Base-by-base conservation (phyloP, 2,329 filamentous ascomycete species). In the Arthroderma sp. region DNA sequence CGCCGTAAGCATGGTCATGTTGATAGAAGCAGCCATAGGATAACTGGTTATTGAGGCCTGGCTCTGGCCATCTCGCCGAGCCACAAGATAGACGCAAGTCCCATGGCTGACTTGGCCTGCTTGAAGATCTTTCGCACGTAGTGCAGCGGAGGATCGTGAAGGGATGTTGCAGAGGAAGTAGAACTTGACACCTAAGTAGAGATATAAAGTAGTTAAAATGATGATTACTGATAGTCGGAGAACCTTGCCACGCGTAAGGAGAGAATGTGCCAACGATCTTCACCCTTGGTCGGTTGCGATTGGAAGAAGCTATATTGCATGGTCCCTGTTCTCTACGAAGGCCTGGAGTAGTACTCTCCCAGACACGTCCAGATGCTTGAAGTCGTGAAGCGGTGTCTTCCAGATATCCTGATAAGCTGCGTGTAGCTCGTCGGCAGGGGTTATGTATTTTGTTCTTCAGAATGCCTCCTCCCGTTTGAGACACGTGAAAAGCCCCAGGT, bases 261-360 rank as follows among this genome's bases (percentile, higher is more conserved):
- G 28, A 28, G 25, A 51, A n/a, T n/a, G n/a, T 15, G 15, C 38
- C 1, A 51, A 25, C 28, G 31, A 37, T 35, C 13, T 25, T 33
- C 39, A 66, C 64, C 59, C 39, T 63, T 66, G 19, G 71, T 59
- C 0, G 66, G 65, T 58, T 71, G 66, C 19, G 56, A 55, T 4
- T 57, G 55, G 57, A 67, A 70, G 44, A 70, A 66, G 54, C 67
- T 61, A 59, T 68, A 58, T 7, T 47, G 58, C 61, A 66, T 63
- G 23, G n/a, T n/a, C n/a, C n/a, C n/a, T n/a, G n/a, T 31, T 64
- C 44, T 66, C 65, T 0, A 74, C 65, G 0, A 68, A 62, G 57
- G 77, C 76, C 58, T 78, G 70, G 2, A 78, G 61, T 8, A 76
- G 63, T 2, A 76, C 61, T 4, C 66, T 62, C 0, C 70, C 69